Conservation (phyloP, 768 basidiomycete genomes). For the Cyclocybe cylindracea region DNA sequence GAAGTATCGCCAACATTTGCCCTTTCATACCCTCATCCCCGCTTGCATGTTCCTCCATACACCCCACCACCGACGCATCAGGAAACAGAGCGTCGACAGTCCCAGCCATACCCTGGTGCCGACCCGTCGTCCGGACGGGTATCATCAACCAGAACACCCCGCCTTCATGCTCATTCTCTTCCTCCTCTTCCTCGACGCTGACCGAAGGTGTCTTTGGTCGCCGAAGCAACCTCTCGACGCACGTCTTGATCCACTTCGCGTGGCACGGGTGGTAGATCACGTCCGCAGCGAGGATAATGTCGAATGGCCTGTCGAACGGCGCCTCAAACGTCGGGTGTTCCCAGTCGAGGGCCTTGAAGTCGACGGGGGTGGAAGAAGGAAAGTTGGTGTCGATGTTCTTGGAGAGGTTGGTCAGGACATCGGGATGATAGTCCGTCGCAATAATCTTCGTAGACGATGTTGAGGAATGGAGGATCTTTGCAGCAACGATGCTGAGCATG, state of each 20-base stretch:
- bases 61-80: constrained; percentile 6
- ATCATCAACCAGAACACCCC: constrained; percentile 77
- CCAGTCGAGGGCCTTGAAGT: constrained; percentile 68
- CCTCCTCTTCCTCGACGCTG: neutral
- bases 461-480: constrained; percentile 34
- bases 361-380: constrained; percentile 28
- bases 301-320: constrained; percentile 48
- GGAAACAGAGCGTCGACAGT: constrained; percentile 62
- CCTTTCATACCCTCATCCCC: neutral
- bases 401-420: constrained; percentile 69
- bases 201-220: constrained; percentile 17
- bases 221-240: constrained; percentile 53
- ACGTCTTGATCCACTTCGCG: constrained; percentile 65
- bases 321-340: constrained; percentile 38
- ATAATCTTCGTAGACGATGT: constrained; percentile 37
- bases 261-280: constrained; percentile 76
- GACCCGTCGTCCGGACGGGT: constrained; percentile 62
- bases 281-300: constrained; percentile 78
- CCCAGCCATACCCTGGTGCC: constrained; percentile 57
- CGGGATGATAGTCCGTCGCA: constrained; percentile 79
- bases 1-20: constrained; percentile 45
- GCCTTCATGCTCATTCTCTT: constrained; percentile 8
- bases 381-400: constrained; percentile 60
- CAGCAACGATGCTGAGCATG: constrained; percentile 70
- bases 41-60: neutral